A percentile compares a stretch with the other conserved stretches of the same genome.
Evolutionary conservation across 2,329 filamentous ascomycete species (phyloP).

Genomic region (Magnaporthiopsis incrustans): DNA sequence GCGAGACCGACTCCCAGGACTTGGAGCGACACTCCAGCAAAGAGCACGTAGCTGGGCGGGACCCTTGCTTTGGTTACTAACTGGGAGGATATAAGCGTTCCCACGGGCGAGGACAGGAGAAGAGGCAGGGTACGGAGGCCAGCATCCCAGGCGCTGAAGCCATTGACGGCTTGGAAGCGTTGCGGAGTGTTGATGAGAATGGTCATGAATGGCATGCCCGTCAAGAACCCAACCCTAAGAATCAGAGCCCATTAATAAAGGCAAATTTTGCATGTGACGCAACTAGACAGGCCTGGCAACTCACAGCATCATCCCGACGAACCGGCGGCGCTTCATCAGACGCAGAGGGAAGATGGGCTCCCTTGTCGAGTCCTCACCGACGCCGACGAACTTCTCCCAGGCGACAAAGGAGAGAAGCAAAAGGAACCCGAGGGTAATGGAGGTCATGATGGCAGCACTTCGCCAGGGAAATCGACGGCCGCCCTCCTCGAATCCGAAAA

Average conservation of each 20-base stretch:
- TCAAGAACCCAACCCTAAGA: conserved; percentile 21
- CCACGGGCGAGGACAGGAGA: conserved; percentile 27
- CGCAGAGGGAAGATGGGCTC: conserved; percentile 28
- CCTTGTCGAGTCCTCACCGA: conserved; percentile 10
- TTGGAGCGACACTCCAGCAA: neutral
- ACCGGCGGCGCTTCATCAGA: conserved; percentile 22
- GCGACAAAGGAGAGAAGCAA: conserved; percentile 19
- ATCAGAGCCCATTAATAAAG: neutral
- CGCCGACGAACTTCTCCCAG: conserved; percentile 20
- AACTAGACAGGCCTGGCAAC: conserved; percentile 10
- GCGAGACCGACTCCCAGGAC: conserved; percentile 1
- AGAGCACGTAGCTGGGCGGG: conserved; percentile 1
- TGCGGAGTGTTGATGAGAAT: conserved; percentile 28
- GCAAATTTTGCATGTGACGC: neutral
- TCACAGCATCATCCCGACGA: conserved; percentile 25
- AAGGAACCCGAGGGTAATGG: conserved; percentile 16
- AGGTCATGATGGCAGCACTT: conserved; percentile 28
- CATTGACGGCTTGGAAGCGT: conserved; percentile 33
- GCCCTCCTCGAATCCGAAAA: conserved; percentile 36
- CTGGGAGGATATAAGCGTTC: conserved; percentile 27
- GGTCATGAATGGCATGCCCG: conserved; percentile 26
- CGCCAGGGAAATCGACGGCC: conserved; percentile 34
- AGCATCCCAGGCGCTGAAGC: conserved; percentile 27
- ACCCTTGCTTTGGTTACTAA: conserved; percentile 17
- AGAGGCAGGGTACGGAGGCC: conserved; percentile 33